These are phyloP conservation scores for Mycena leptocephala DNA, from an alignment of 768 basidiomycete species.

Conservation along the genomic window DNA sequence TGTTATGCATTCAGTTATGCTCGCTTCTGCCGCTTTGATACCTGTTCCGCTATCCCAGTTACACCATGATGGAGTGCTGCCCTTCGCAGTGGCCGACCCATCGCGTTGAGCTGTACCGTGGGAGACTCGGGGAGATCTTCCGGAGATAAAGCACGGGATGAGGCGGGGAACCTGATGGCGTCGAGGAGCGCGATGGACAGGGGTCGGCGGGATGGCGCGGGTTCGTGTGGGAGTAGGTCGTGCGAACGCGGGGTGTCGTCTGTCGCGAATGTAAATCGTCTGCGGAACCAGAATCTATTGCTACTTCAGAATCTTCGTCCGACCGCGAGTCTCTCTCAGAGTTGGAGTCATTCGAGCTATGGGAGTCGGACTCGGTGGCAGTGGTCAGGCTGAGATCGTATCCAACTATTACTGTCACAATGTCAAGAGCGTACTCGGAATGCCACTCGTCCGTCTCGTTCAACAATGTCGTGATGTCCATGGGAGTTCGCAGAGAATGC, in stretches of 20 bases:
- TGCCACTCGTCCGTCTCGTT: not conserved
- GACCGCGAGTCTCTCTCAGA: not conserved
- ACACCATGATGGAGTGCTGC: not conserved
- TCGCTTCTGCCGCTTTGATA: not conserved
- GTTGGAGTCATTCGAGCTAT: not conserved
- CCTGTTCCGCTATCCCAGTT: not conserved
- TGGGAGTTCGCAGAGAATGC: not conserved
- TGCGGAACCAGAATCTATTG: too few species aligned
- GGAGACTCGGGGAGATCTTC: not conserved
- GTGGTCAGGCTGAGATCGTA: not conserved
- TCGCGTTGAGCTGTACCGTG: not conserved
- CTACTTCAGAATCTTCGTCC: too few species aligned
- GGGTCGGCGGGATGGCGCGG: too few species aligned
- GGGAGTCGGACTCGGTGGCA: not conserved
- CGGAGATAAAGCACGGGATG: not conserved
- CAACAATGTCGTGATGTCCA: not conserved
- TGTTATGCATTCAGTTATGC: too few species aligned
- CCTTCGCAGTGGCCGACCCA: not conserved
- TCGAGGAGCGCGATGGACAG: too few species aligned
- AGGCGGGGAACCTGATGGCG: not conserved
- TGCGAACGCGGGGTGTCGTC: too few species aligned
- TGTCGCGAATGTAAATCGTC: too few species aligned
- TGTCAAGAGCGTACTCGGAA: not conserved
- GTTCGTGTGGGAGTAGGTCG: too few species aligned
- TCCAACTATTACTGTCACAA: not conserved